These are phyloP conservation scores for Ammopiptanthus mongolicus DNA, from an alignment of 306 rosid species.

Conservation along the genomic window DNA sequence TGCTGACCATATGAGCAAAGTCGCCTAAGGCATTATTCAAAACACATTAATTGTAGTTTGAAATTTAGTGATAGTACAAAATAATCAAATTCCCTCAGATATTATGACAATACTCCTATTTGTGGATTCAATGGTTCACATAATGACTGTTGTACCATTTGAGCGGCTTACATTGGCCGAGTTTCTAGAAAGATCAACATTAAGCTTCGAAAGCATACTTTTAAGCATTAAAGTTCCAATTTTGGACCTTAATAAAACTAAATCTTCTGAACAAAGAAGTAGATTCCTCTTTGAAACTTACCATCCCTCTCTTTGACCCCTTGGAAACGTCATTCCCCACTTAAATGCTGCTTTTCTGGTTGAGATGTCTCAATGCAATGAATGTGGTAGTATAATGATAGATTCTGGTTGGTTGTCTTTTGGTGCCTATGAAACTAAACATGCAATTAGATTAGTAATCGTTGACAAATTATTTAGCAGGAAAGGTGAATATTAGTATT, in stretches of 20 bases:
- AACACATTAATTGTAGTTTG: constrained; percentile 80
- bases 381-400: constrained; percentile 33
- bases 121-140: constrained; percentile 49
- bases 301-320: constrained; percentile 77
- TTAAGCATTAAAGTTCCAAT: constrained; percentile 59
- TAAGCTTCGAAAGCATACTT: constrained; percentile 49
- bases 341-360: constrained; percentile 80
- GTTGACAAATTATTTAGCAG: constrained; percentile 50
- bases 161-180: constrained; percentile 58
- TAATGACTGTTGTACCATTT: constrained; percentile 43
- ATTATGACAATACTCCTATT: constrained; percentile 65
- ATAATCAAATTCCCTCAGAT: constrained; percentile 71
- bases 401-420: constrained; percentile 51
- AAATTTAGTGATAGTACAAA: constrained; percentile 81
- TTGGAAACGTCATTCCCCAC: constrained; percentile 71
- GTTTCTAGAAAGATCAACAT: constrained; percentile 59
- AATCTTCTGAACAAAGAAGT: constrained; percentile 27
- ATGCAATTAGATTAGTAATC: constrained; percentile 63
- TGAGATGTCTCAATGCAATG: constrained; percentile 44
- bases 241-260: constrained; percentile 25
- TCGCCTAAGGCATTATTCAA: constrained; percentile 56
- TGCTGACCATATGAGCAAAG: no score
- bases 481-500: constrained; percentile 37
- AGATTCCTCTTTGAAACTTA: constrained; percentile 60
- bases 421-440: constrained; percentile 71